Conservation (phyloP, 1,139 yeast species). For the Meyerozyma guilliermondii region DNA sequence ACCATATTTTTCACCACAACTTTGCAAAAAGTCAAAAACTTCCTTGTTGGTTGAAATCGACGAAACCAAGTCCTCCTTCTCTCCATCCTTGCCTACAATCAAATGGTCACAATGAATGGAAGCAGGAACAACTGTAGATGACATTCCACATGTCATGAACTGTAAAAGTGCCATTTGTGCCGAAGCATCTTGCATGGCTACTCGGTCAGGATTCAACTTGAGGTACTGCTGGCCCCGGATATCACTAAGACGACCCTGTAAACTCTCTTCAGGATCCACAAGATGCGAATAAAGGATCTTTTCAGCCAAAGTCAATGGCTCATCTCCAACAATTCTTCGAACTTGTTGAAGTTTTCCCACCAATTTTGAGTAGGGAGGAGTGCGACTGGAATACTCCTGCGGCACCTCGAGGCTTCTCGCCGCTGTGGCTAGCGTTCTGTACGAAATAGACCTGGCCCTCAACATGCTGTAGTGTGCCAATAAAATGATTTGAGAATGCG, state of each 20-base stretch:
- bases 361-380: slow-evolving; percentile 84
- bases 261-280: slow-evolving; percentile 76
- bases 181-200: slow-evolving; percentile 98
- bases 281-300: slow-evolving; percentile 90
- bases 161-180: slow-evolving; percentile 97
- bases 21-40: slow-evolving; percentile 86
- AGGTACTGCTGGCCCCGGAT: slow-evolving; percentile 83
- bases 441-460: not conserved
- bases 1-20: slow-evolving; percentile 89
- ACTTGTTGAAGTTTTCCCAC: slow-evolving; percentile 59
- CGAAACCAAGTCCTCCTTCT: slow-evolving; percentile 63
- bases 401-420: slow-evolving; percentile 40
- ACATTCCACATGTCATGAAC: slow-evolving; percentile 93
- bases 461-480: not conserved
- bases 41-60: slow-evolving; percentile 86
- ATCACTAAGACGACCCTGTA: slow-evolving; percentile 46
- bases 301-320: slow-evolving; percentile 88
- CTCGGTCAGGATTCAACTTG: slow-evolving; percentile 94
- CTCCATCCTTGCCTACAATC: slow-evolving; percentile 94
- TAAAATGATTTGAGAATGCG: not conserved
- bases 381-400: slow-evolving; percentile 55
- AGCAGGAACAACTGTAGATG: slow-evolving; percentile 83
- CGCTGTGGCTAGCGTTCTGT: slow-evolving; percentile 21
- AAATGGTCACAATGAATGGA: slow-evolving; percentile 97
- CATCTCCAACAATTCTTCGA: slow-evolving; percentile 54